These are phyloP conservation scores for Naumovozyma dairenensis DNA, from an alignment of 805 yeast genomes.

Conservation along the genomic window DNA sequence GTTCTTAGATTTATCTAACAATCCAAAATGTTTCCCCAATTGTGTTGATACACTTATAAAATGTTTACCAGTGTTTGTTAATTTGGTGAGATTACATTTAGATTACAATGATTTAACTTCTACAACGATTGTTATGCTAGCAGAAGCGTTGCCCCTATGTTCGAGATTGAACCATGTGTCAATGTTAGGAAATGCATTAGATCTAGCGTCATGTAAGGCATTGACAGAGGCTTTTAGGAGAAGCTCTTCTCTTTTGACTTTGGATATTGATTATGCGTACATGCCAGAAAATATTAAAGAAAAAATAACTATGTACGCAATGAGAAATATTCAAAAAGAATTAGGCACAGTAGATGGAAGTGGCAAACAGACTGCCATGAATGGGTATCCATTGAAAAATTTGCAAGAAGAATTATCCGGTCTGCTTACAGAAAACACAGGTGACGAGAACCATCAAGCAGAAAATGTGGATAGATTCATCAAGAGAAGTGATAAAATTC, in stretches of 20 bases:
- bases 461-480: constrained; percentile 28
- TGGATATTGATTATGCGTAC: constrained; percentile 54
- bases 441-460: constrained; percentile 19
- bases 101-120: constrained; percentile 57
- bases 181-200: constrained; percentile 55
- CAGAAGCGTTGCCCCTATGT: constrained; percentile 66
- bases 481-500: constrained; percentile 30
- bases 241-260: constrained; percentile 49
- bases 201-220: constrained; percentile 52
- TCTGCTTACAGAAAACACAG: constrained; percentile 33
- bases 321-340: constrained; percentile 67
- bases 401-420: constrained; percentile 42
- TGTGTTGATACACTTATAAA: constrained; percentile 43
- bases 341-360: constrained; percentile 23
- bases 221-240: constrained; percentile 56
- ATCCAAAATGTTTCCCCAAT: constrained; percentile 57
- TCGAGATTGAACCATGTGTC: constrained; percentile 56
- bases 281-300: constrained; percentile 53
- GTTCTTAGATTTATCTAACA: constrained; percentile 71
- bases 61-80: constrained; percentile 61
- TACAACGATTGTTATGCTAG: constrained; percentile 47
- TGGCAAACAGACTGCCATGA: constrained; percentile 1
- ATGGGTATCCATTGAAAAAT: constrained; percentile 41
- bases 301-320: constrained; percentile 62
- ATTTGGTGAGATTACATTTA: constrained; percentile 55